Percentiles rank a stretch among this genome's conserved stretches.
These are phyloP conservation scores for Carex cristatella DNA, from an alignment of 176 grass and related monocot genomes.

Conservation along the genomic window DNA sequence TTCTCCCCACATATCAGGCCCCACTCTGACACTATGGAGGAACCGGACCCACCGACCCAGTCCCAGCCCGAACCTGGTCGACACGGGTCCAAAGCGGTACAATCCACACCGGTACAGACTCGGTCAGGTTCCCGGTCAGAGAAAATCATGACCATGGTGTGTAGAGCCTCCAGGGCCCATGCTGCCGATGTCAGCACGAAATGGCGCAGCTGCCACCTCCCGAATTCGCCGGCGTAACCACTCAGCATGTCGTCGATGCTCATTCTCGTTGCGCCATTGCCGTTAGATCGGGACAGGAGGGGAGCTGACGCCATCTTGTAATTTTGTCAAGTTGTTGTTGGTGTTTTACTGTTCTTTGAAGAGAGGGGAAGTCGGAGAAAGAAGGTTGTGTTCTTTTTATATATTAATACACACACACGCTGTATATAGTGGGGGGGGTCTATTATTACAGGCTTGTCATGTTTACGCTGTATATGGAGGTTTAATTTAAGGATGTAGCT, in stretches of 20 bases:
- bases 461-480: background rate
- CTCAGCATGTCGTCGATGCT: conserved; percentile 70
- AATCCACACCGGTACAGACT: background rate
- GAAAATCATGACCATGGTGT: conserved; percentile 97
- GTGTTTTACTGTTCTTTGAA: background rate
- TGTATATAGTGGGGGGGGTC: background rate
- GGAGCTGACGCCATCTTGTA: background rate
- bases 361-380: background rate
- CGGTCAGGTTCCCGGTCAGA: conserved; percentile 61
- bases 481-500: no score
- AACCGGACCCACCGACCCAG: conserved; percentile 34
- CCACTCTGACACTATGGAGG: conserved; percentile 81
- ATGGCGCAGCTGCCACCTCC: conserved; percentile 91
- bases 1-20: conserved; percentile 58
- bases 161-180: conserved; percentile 84
- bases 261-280: conserved; percentile 5
- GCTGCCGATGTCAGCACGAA: conserved; percentile 69
- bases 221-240: conserved; percentile 65
- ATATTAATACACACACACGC: background rate
- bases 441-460: background rate
- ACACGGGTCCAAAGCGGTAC: conserved; percentile 36
- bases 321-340: background rate
- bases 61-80: conserved; percentile 36
- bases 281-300: background rate
- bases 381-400: background rate